phyloP scores from a whole-genome alignment of 441 rosid genomes.

The Populus hybrid region DNA sequence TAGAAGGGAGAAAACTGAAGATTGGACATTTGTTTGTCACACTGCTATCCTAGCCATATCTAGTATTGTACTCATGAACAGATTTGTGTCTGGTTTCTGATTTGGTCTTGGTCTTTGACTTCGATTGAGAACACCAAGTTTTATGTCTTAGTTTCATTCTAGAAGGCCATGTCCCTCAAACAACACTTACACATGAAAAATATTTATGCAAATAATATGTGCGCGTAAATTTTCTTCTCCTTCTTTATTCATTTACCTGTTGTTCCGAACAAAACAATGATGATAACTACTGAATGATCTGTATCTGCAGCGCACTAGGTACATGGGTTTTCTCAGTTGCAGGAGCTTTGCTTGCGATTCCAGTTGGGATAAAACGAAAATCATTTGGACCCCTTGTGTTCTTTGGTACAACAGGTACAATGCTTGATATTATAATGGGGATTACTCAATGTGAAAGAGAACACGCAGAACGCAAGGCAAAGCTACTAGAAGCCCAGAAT shows the following conservation, averaged over 20 bases:
- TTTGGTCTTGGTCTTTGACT: no score
- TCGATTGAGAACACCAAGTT: no score
- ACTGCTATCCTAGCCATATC: no score
- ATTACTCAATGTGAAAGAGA: slow-evolving; percentile 89
- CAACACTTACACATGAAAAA: background rate
- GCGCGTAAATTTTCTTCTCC: background rate
- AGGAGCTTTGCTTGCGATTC: slow-evolving; percentile 87
- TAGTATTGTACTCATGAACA: no score
- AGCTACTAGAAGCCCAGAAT: slow-evolving; percentile 60
- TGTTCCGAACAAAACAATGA: no score
- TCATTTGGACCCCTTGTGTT: slow-evolving; percentile 86
- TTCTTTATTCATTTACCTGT: no score
- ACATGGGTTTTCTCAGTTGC: slow-evolving; percentile 92
- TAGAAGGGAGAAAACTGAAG: no score
- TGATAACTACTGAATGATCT: slow-evolving; percentile 10
- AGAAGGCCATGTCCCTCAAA: background rate
- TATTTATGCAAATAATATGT: background rate
- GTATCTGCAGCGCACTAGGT: slow-evolving; percentile 68
- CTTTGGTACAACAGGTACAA: slow-evolving; percentile 97
- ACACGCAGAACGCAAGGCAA: slow-evolving; percentile 87
- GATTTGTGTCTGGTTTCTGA: no score
- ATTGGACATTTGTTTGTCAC: no score
- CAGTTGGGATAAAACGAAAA: slow-evolving; percentile 83
- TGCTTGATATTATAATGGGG: slow-evolving; percentile 91
- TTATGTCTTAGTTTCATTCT: background rate